Percentiles rank a stretch among this genome's conserved stretches.
Evolutionary conservation across 352 stramenopile species (phyloP).

Genomic region (Globisporangium megalacanthum): DNA sequence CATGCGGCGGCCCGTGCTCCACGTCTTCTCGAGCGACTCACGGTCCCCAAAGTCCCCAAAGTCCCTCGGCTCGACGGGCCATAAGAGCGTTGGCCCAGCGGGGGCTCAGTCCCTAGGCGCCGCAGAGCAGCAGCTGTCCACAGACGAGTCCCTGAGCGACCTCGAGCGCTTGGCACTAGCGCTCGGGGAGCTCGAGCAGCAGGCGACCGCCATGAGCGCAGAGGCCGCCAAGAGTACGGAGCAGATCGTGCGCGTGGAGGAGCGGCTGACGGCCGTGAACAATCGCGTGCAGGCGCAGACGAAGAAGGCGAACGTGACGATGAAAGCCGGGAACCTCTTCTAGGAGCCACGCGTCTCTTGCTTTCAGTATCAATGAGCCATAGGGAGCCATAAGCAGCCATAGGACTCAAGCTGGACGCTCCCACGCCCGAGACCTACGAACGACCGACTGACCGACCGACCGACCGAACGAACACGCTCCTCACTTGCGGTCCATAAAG

Average conservation of each 20-base stretch:
- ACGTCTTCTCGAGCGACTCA: slow-evolving; percentile 54
- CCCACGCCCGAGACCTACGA: too few relatives aligned
- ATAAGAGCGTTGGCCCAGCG: neutral
- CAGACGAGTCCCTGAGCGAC: slow-evolving; percentile 30
- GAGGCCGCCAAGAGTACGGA: slow-evolving; percentile 63
- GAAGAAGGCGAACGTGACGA: slow-evolving; percentile 43
- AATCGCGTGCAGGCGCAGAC: slow-evolving; percentile 67
- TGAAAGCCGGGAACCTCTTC: slow-evolving; percentile 39
- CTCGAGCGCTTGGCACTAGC: slow-evolving; percentile 55
- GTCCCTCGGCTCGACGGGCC: too few relatives aligned
- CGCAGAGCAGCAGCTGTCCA: neutral
- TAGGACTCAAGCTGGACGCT: too few relatives aligned
- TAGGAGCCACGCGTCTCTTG: slow-evolving; percentile 6
- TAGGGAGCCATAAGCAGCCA: too few relatives aligned
- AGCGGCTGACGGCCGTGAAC: slow-evolving; percentile 61
- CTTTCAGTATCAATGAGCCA: slow-evolving; percentile 1
- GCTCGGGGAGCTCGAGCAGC: slow-evolving; percentile 63
- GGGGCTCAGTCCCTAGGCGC: neutral
- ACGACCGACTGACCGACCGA: too few relatives aligned
- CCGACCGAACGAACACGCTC: too few relatives aligned
- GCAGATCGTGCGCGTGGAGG: slow-evolving; percentile 67
- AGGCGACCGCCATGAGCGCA: slow-evolving; percentile 59
- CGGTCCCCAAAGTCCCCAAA: slow-evolving; percentile 11
- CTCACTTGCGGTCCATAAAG: slow-evolving; percentile 80
- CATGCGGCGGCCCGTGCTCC: slow-evolving; percentile 62